phyloP scores from a whole-genome alignment of 495 filamentous ascomycete genomes.

The Aspergillus sparsus region DNA sequence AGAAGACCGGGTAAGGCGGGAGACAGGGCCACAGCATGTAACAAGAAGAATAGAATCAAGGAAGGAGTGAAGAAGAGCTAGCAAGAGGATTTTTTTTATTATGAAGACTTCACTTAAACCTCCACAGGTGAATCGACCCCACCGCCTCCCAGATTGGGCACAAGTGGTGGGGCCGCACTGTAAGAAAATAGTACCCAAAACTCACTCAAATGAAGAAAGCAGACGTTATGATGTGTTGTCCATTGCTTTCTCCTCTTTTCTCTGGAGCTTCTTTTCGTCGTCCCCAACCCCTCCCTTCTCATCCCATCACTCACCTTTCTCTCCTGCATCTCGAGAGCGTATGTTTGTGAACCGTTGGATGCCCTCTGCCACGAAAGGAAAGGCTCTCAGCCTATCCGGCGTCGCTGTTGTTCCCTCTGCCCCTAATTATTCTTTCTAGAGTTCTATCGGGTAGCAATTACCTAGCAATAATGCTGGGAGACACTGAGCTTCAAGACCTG shows the following conservation, averaged over 20 bases:
- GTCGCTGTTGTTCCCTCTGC: neutral
- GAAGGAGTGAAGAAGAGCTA: neutral
- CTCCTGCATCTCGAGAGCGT: neutral
- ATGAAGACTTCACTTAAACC: neutral
- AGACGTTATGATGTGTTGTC: neutral
- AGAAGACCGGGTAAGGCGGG: conserved; percentile 19
- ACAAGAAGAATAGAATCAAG: neutral
- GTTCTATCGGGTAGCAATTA: neutral
- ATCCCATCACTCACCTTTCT: neutral
- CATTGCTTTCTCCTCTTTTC: neutral
- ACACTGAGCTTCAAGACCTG: conserved; percentile 42
- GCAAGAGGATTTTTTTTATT: neutral
- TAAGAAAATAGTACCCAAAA: neutral
- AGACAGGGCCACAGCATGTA: no score
- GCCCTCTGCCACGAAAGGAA: neutral
- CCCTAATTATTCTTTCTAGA: neutral
- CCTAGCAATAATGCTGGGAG: conserved; percentile 37
- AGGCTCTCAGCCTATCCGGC: conserved; percentile 7
- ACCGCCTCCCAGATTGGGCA: conserved; percentile 2
- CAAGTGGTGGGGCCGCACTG: neutral
- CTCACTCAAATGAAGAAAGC: neutral
- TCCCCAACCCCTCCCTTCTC: no score
- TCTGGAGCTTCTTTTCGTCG: neutral
- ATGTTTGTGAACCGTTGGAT: conserved; percentile 3
- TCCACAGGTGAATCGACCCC: neutral